Conservation (phyloP, 331 rosid species). For the Saraca asoca region DNA sequence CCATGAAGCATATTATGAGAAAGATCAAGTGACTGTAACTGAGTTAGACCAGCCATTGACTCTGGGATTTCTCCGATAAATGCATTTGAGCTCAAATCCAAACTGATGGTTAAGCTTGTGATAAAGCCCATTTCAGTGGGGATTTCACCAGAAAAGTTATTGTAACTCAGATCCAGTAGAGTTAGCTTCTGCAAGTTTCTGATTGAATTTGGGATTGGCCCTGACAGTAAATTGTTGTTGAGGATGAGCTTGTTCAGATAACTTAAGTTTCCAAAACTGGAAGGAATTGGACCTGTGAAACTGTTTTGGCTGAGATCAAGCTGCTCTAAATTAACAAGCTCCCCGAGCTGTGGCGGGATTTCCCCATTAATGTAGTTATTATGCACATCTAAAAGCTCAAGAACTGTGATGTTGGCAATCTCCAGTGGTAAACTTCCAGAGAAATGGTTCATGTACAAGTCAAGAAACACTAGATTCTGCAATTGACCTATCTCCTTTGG, state of each 20-base stretch:
- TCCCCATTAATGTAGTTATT: conserved; percentile 69
- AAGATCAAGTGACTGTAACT: conserved; percentile 79
- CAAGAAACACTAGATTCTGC: conserved; percentile 84
- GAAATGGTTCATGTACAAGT: conserved; percentile 82
- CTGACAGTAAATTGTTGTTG: conserved; percentile 68
- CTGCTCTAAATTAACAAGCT: conserved; percentile 79
- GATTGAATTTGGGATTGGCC: conserved; percentile 71
- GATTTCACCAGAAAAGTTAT: conserved; percentile 70
- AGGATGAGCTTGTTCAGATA: conserved; percentile 87
- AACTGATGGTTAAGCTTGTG: conserved; percentile 81
- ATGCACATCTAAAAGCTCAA: conserved; percentile 83
- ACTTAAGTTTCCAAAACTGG: conserved; percentile 83
- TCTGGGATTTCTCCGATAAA: conserved; percentile 79
- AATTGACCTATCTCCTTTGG: conserved; percentile 78
- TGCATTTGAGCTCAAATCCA: conserved; percentile 77
- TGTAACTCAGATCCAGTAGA: conserved; percentile 79
- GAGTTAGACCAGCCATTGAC: conserved; percentile 61
- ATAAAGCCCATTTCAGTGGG: conserved; percentile 73
- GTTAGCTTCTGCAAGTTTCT: conserved; percentile 75
- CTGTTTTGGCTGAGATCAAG: conserved; percentile 84
- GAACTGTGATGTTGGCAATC: conserved; percentile 80
- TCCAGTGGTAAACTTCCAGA: conserved; percentile 72
- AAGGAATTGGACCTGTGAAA: conserved; percentile 70
- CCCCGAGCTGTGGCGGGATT: conserved; percentile 68
- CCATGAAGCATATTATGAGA: conserved; percentile 72